Evolutionary conservation across 2,329 filamentous ascomycete species (phyloP), one percentile per base, ranked within the genome.

Genomic region (Kalaharituber pfeilii): DNA sequence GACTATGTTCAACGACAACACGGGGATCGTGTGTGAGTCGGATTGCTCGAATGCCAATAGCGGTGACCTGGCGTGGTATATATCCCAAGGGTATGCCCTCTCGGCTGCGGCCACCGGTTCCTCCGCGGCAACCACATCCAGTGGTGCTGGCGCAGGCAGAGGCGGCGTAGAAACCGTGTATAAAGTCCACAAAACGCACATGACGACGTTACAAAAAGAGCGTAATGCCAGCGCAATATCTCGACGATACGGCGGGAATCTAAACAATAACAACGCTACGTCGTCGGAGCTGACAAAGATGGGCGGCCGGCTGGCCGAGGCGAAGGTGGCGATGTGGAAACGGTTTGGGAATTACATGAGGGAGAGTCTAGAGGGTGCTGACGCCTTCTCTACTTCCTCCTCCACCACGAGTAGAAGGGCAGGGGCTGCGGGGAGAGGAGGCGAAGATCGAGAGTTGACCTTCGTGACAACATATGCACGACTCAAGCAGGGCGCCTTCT

Each of bases 311-410:
- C 51, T 56, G 18, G 60, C 49, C 2, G 56, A 52, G 15, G 56
- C 56, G 28, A 64, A 64, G 49, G 56, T 62, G 27, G 57, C 52
- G 7, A 63, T 83, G 20, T 84, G 80, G 80, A 82, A 81, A 69
- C 82, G 82, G 65, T 82, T 83, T 66, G 79, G 78, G 64, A 82
- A 82, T 65, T 84, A 83, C 67, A 84, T 84, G 80, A 78, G 57
- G 50, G 60, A 59, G 25, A 60, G 59, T 25, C 57, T 64, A 20
- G 62, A 59, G 11, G 56, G 56, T 11, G 57, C 53, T 24, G 52
- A 60, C 20, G 42, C n/a, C 2, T 47, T 3, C 8, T 15, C 24
- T 22, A 13, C 20, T 11, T 3, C 42, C 33, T 51, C 57, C 9
- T 57, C 53, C 24, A 53, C 57, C 18, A 50, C 60, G 15, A 45